Evolutionary conservation across 306 rosid species (phyloP), one percentile per base, ranked within the genome.

Genomic region (Geum urbanum): DNA sequence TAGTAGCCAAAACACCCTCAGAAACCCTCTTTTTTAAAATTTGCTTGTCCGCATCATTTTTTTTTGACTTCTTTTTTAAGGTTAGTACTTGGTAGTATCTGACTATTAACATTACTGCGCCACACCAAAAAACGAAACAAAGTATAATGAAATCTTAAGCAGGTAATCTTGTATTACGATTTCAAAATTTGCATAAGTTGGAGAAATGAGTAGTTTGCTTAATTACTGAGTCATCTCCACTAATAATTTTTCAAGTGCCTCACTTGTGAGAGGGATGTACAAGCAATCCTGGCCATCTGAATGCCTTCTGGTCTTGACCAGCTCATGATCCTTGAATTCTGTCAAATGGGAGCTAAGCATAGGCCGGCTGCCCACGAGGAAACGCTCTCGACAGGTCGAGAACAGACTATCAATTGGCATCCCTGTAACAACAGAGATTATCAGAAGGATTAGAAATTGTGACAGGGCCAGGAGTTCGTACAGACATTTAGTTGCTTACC

Each of bases 201-300:
- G n/a, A 40, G 5, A 15, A 20, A 18, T 6, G 16, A 20, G 15
- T 69, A 2, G 3, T 53, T 14, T 2, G 22, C 11, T 8, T 19
- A 55, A 45, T 56, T 64, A 66, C 37, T 74, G 78, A 77, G 61
- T 79, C 66, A 88, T 79, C 73, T 88, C 97, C 39, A 66, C 67
- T 62, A 86, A 46, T 47, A 90, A 83, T 69, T 88, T 90, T 74
- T 83, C 86, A 61, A 94, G 95, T 52, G 97, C 96, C 78, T 94
- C 98, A 50, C 86, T 63, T 3, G 84, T 44, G 63, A 86, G 87
- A 53, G 89, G 89, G 47, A 88, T 82, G 77, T 54, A 71, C 80
- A 88, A 72, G 73, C 91, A 94, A 80, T 94, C 97, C 79, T 88
- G 97, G 52, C 97, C 98, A 52, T 94, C 96, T n/a, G 96, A 76